phyloP scores from a whole-genome alignment of 805 yeast genomes.

The Gaillardinia entomophila region DNA sequence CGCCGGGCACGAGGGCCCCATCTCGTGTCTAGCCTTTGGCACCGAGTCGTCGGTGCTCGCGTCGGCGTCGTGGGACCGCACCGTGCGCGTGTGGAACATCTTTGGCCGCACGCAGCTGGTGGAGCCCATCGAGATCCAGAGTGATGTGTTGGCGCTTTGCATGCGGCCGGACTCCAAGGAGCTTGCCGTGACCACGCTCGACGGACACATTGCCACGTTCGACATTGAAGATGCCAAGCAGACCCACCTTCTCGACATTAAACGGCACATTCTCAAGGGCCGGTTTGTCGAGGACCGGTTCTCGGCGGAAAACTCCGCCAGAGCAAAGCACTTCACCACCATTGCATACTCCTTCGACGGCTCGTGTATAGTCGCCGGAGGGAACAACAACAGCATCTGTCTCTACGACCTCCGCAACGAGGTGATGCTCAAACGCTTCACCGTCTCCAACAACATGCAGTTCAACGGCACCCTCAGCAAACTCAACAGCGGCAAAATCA shows the following conservation, averaged over 20 bases:
- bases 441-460: slow-evolving; percentile 84
- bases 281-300: slow-evolving; percentile 80
- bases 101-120: slow-evolving; percentile 82
- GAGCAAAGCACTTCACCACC: slow-evolving; percentile 80
- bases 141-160: slow-evolving; percentile 78
- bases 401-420: slow-evolving; percentile 86
- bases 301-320: slow-evolving; percentile 68
- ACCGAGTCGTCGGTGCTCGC: slow-evolving; percentile 71
- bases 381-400: slow-evolving; percentile 87
- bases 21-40: slow-evolving; percentile 83
- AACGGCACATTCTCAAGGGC: slow-evolving; percentile 81
- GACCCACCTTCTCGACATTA: slow-evolving; percentile 77
- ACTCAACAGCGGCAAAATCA: slow-evolving; percentile 75
- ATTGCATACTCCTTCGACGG: slow-evolving; percentile 90
- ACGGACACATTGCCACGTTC: slow-evolving; percentile 81
- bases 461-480: slow-evolving; percentile 80
- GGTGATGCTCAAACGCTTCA: slow-evolving; percentile 75
- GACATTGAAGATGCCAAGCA: slow-evolving; percentile 80
- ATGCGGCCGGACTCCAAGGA: slow-evolving; percentile 93
- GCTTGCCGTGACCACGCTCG: slow-evolving; percentile 81
- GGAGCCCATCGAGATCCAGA: slow-evolving; percentile 81
- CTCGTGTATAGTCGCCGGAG: slow-evolving; percentile 80
- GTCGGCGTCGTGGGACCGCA: slow-evolving; percentile 94
- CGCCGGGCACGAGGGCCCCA: slow-evolving; percentile 94
- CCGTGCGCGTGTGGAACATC: slow-evolving; percentile 88